Conservation (phyloP, 2,329 filamentous ascomycete genomes). For the Escovopsis sp. region DNA sequence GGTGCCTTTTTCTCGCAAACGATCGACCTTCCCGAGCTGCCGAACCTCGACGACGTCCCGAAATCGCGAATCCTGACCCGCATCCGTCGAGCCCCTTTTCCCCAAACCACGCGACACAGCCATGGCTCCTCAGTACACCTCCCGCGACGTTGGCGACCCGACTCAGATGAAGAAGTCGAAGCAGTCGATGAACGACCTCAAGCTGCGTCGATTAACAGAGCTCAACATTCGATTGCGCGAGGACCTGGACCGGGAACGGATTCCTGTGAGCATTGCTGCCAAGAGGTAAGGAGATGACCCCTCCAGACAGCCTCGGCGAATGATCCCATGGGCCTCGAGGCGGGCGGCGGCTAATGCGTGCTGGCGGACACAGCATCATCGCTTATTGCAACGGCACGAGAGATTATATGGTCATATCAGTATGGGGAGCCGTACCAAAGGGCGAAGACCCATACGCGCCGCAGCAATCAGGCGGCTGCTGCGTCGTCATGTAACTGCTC, state of each 20-base stretch:
- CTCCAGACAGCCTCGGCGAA: no score
- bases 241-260: slow-evolving; percentile 86
- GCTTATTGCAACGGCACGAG: slow-evolving; percentile 95
- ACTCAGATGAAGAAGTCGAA: slow-evolving; percentile 78
- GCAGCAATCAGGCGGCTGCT: slow-evolving; percentile 85
- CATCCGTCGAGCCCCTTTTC: slow-evolving; percentile 5
- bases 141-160: slow-evolving; percentile 50
- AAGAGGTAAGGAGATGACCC: slow-evolving; percentile 47
- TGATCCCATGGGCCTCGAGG: no score
- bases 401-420: slow-evolving; percentile 97
- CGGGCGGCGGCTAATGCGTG: slow-evolving; percentile 2
- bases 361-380: slow-evolving; percentile 58
- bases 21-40: no score
- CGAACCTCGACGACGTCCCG: no score
- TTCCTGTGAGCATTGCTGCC: slow-evolving; percentile 87
- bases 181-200: slow-evolving; percentile 97
- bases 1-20: no score
- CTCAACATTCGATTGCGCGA: slow-evolving; percentile 92
- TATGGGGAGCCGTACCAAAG: slow-evolving; percentile 90
- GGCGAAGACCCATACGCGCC: slow-evolving; percentile 97
- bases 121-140: slow-evolving; percentile 51
- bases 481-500: slow-evolving; percentile 67
- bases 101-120: slow-evolving; percentile 5
- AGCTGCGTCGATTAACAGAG: slow-evolving; percentile 89
- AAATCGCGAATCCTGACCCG: slow-evolving; percentile 1